Conservation (phyloP, 2,329 filamentous ascomycete species). For the Diaporthe sp. region DNA sequence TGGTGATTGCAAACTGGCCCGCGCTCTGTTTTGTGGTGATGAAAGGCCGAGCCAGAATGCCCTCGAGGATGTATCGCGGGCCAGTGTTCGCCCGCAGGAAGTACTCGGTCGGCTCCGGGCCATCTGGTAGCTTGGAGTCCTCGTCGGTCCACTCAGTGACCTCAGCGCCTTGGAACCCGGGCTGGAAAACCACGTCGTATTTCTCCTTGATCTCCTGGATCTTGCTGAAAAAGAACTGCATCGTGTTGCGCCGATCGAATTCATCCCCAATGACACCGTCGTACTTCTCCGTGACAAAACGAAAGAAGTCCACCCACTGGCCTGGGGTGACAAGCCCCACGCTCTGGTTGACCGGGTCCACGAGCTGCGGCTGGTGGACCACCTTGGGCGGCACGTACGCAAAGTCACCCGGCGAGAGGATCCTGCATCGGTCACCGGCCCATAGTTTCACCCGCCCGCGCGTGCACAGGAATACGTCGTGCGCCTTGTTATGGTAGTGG, state of each 20-base stretch:
- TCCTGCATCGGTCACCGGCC: background rate
- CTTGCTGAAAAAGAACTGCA: background rate
- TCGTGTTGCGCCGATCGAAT: background rate
- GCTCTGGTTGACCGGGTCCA: constrained; percentile 1
- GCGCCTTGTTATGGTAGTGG: constrained; percentile 1
- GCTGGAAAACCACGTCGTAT: background rate
- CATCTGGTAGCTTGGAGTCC: background rate
- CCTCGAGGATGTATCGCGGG: background rate
- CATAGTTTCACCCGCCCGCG: background rate
- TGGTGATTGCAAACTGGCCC: background rate
- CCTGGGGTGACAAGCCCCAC: background rate
- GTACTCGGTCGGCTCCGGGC: background rate
- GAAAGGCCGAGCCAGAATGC: background rate
- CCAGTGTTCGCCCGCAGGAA: background rate
- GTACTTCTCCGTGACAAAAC: background rate
- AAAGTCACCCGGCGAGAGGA: background rate
- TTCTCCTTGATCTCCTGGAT: constrained; percentile 7
- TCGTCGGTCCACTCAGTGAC: background rate
- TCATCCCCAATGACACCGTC: background rate
- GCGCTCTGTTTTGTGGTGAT: background rate
- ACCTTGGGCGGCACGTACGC: constrained; percentile 15
- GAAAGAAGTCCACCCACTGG: background rate
- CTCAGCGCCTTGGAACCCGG: background rate
- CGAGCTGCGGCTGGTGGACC: background rate
- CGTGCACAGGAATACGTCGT: constrained; percentile 14